Base-by-base conservation (phyloP, 805 yeast species). In the Saccharomycopsis microspora region DNA sequence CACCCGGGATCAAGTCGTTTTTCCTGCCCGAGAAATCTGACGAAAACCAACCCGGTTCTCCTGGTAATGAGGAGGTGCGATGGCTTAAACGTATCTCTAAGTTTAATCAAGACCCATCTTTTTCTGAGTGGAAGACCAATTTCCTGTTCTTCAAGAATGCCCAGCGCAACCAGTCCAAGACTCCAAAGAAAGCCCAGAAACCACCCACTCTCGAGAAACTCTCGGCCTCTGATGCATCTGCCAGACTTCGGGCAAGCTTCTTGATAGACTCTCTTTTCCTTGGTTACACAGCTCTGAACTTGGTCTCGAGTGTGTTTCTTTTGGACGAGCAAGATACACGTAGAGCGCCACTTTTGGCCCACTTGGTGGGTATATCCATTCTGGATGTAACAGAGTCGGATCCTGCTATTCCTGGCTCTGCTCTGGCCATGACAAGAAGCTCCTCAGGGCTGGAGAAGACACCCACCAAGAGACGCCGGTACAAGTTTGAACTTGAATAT, bases 311-410 rank as follows among this genome's bases (percentile, higher is more conserved):
- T 1, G 74, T 80, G 37, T 76, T 93, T 51, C 69, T 80, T 42
- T 74, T 77, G 46, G 96, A 88, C 60, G 95, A 86, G 51, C 75
- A 73, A 54, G 86, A 85, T 1, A 72, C 74, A 3, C 75, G 80
- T 48, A 75, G 96, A 51, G 93, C 95, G 0, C 96, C 98, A 1
- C 69, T 90, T 34, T 62, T 93, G 39, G 64, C 88, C 38, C 81
- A 85, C 11, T 75, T 88, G 62, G 58, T 93, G 29, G 82, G 86
- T 4, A 69, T 88, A 39, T 71, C 74, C 40, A 70, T 93, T 4
- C 63, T 73, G 39, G 80, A 78, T 54, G 62, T 70, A 6, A 68
- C 79, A 36, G 61, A 63, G 48, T 34, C 32, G 39, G 32, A 28
- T 8, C 19, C 27, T 9, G 31, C 9, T 3, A 29, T 31, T 37